A percentile compares a stretch with the other conserved stretches of the same genome.
These are phyloP conservation scores for Fusarium nanum DNA, from an alignment of 2,329 filamentous ascomycete genomes.

Conservation along the genomic window DNA sequence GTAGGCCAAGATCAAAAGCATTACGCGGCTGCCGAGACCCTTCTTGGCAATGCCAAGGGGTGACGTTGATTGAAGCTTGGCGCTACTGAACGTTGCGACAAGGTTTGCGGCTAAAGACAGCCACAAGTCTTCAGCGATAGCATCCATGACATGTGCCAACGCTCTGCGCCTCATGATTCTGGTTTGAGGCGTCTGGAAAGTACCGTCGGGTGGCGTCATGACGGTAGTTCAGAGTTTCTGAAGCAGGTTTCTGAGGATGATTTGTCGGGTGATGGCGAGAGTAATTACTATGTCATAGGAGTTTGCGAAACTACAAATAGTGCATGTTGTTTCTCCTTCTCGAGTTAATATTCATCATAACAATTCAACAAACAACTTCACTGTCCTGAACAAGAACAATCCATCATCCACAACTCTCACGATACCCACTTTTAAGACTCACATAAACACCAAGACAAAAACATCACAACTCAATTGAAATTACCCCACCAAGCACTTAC, in stretches of 20 bases:
- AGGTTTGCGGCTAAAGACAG: conserved; percentile 12
- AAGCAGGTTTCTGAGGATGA: neutral
- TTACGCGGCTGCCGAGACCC: conserved; percentile 13
- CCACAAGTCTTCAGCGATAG: neutral
- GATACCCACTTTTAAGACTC: neutral
- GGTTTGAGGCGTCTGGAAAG: neutral
- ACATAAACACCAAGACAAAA: neutral
- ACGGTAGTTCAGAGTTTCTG: conserved; percentile 3
- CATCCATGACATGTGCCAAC: conserved; percentile 27
- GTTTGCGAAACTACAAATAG: conserved; percentile 2
- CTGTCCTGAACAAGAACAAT: neutral
- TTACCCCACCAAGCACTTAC: neutral
- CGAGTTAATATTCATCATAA: neutral
- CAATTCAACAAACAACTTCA: neutral
- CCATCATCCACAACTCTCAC: neutral
- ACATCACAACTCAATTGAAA: neutral
- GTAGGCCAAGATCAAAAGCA: neutral
- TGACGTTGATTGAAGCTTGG: conserved; percentile 23
- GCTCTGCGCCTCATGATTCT: neutral
- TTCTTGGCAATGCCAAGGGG: neutral
- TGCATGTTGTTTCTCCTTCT: neutral
- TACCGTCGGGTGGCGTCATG: conserved; percentile 17
- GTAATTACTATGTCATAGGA: neutral
- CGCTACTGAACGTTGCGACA: conserved; percentile 9
- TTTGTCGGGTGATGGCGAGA: neutral